phyloP scores from a whole-genome alignment of 1,284 basidiomycete species.

The Fomitiporia mediterranea region DNA sequence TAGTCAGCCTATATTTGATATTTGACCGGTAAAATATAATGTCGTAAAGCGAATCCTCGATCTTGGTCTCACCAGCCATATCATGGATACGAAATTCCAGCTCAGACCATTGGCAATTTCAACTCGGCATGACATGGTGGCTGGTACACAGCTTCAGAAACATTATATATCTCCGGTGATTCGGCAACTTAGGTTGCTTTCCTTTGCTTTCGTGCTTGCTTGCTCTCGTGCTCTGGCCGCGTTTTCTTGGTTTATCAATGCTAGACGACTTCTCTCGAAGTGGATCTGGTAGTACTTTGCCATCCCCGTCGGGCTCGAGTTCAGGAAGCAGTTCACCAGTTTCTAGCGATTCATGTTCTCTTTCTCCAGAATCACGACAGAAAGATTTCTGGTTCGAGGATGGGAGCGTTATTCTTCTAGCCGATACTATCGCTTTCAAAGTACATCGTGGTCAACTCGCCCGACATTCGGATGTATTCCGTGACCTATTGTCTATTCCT shows the following conservation, averaged over 20 bases:
- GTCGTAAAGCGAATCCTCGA: background rate
- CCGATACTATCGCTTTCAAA: conserved; percentile 55
- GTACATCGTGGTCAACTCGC: conserved; percentile 66
- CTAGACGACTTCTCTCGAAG: background rate
- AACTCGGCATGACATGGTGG: background rate
- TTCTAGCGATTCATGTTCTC: conserved; percentile 1
- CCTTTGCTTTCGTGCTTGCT: conserved; percentile 2
- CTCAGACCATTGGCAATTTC: background rate
- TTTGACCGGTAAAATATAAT: too few species aligned
- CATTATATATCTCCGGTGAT: background rate
- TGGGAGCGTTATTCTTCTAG: conserved; percentile 61
- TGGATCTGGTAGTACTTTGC: background rate
- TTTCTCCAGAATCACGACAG: conserved; percentile 8
- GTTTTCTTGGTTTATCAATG: background rate
- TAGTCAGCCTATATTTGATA: background rate
- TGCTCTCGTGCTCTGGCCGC: background rate
- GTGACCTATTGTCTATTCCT: conserved; percentile 57
- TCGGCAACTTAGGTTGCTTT: background rate
- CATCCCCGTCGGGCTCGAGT: background rate
- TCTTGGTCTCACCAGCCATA: background rate
- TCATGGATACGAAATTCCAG: background rate
- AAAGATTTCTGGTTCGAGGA: conserved; percentile 68
- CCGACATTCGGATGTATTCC: conserved; percentile 69
- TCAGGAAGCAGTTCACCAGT: background rate
- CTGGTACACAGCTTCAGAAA: conserved; percentile 1